Conservation (phyloP, 106 monocot species). For the Allium sativum region DNA sequence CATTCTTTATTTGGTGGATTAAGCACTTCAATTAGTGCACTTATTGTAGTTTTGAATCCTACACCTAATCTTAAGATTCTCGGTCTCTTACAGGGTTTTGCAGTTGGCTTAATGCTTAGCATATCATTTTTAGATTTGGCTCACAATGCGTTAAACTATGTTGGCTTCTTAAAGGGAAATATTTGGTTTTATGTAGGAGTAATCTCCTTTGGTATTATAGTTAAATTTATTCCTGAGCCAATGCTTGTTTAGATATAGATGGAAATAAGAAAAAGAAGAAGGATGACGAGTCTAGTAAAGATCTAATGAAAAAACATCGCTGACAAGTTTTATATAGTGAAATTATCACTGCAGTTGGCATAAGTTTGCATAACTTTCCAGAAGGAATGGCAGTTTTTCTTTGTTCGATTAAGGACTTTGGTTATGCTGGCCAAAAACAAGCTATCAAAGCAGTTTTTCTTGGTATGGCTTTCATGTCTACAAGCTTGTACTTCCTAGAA, state of each 20-base stretch:
- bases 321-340: conserved; percentile 90
- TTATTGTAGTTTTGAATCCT: conserved; percentile 43
- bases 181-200: conserved; percentile 96
- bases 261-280: conserved; percentile 19
- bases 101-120: conserved; percentile 95
- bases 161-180: conserved; percentile 94
- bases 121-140: conserved; percentile 96
- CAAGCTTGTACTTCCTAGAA: conserved; percentile 61
- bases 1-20: too few relatives aligned
- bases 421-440: conserved; percentile 98
- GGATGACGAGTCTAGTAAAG: conserved; percentile 81
- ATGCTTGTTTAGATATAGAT: conserved; percentile 21
- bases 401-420: too few relatives aligned
- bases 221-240: conserved; percentile 92
- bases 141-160: conserved; percentile 88
- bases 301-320: conserved; percentile 80
- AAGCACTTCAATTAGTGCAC: too few relatives aligned
- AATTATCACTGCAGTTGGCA: conserved; percentile 94
- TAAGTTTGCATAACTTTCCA: too few relatives aligned
- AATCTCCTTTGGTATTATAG: conserved; percentile 63
- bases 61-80: conserved; percentile 53
- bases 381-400: too few relatives aligned
- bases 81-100: conserved; percentile 98
- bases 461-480: conserved; percentile 99
- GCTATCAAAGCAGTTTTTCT: conserved; percentile 94